phyloP scores from a whole-genome alignment of 2,329 filamentous ascomycete genomes.

The Clonostachys rosea region DNA sequence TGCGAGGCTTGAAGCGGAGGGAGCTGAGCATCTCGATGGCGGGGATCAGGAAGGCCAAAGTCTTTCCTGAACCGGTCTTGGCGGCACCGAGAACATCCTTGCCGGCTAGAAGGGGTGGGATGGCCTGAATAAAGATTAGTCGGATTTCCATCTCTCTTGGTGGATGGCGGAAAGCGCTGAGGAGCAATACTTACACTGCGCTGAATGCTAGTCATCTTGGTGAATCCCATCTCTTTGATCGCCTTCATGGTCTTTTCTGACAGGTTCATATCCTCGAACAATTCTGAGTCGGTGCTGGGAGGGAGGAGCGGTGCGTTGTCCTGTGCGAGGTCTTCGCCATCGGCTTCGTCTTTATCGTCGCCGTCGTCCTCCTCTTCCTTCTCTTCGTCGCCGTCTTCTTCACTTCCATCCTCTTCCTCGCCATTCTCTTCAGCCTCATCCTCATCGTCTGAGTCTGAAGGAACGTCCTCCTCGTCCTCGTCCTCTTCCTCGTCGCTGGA shows the following conservation, averaged over 20 bases:
- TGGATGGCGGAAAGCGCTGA: background rate
- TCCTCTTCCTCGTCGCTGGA: conserved; percentile 17
- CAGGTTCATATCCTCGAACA: conserved; percentile 78
- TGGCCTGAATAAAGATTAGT: conserved; percentile 43
- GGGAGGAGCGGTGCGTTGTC: conserved; percentile 42
- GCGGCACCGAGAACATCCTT: conserved; percentile 91
- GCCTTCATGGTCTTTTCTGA: conserved; percentile 87
- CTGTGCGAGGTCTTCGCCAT: conserved; percentile 24
- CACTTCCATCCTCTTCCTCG: conserved; percentile 10
- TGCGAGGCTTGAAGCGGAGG: conserved; percentile 89
- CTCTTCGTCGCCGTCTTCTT: conserved; percentile 15
- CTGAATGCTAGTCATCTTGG: conserved; percentile 95
- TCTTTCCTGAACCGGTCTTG: conserved; percentile 96
- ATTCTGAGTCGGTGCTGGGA: conserved; percentile 57
- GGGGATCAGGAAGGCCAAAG: conserved; percentile 88
- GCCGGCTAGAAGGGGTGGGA: conserved; percentile 83
- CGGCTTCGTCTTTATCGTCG: conserved; percentile 21
- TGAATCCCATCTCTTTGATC: conserved; percentile 87
- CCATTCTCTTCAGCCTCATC: conserved; percentile 15
- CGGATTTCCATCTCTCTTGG: background rate
- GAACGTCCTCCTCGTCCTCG: conserved; percentile 17
- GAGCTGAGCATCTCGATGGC: conserved; percentile 90
- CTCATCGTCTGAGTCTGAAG: conserved; percentile 11
- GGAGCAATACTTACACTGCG: conserved; percentile 38
- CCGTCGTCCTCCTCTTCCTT: conserved; percentile 11